Conservation (phyloP, 1,139 yeast genomes). For the Candida sp. region DNA sequence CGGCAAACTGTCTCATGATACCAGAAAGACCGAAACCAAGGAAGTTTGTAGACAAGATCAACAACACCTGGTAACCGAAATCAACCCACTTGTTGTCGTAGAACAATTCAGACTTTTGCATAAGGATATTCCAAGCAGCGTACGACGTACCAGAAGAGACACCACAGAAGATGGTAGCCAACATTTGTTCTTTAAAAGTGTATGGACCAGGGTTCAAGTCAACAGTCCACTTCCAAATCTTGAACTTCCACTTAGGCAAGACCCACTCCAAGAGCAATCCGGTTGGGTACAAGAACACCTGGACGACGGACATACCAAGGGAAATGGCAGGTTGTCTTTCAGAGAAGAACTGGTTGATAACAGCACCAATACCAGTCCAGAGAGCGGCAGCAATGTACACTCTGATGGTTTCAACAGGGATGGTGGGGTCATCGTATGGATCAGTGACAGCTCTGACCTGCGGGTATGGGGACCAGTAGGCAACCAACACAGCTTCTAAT, state of each 20-base stretch:
- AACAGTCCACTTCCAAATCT: conserved; percentile 22
- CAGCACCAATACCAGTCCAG: conserved; percentile 49
- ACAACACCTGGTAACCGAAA: conserved; percentile 39
- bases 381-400: conserved; percentile 42
- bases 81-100: conserved; percentile 51
- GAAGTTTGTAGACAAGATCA: conserved; percentile 46
- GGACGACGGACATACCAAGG: conserved; percentile 45
- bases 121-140: conserved; percentile 47
- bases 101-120: conserved; percentile 47
- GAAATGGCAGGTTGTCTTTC: conserved; percentile 47
- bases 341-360: conserved; percentile 47
- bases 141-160: conserved; percentile 52
- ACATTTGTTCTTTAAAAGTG: conserved; percentile 72
- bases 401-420: conserved; percentile 46
- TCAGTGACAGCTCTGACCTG: conserved; percentile 51
- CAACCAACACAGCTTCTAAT: conserved; percentile 45
- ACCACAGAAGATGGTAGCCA: conserved; percentile 48
- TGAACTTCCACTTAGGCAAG: conserved; percentile 31
- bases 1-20: conserved; percentile 46
- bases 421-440: conserved; percentile 43
- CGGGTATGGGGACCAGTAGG: conserved; percentile 51
- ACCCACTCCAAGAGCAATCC: conserved; percentile 45
- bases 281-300: conserved; percentile 42
- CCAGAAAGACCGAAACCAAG: conserved; percentile 54
- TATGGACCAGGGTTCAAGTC: conserved; percentile 54